Percentiles rank a stretch among this genome's conserved stretches.
Conservation (phyloP, 139 green algal genomes). For the Picochlorum sp. region DNA sequence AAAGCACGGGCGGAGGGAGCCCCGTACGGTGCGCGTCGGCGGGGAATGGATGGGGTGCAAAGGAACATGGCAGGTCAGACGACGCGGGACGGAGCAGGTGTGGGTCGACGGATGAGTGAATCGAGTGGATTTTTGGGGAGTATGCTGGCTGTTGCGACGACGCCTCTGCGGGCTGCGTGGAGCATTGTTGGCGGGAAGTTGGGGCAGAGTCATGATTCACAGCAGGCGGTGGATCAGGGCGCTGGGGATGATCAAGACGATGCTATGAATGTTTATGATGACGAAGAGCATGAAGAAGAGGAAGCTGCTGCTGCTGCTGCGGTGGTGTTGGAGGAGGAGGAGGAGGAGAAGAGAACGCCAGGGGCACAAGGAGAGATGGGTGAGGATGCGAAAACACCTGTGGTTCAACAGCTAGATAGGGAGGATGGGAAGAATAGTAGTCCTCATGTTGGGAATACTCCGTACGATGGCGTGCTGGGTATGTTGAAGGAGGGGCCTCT, state of each 20-base stretch:
- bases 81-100: no score
- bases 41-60: no score
- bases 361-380: no score
- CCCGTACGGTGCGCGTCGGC: no score
- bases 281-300: neutral
- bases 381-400: no score
- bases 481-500: conserved; percentile 20
- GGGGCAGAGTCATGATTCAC: neutral
- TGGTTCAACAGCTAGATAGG: no score
- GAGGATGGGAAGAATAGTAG: no score
- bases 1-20: no score
- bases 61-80: no score
- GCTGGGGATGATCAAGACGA: neutral
- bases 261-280: neutral
- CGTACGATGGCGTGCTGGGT: conserved; percentile 25
- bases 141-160: conserved; percentile 10
- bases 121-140: neutral
- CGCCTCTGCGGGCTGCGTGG: conserved; percentile 4
- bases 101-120: no score
- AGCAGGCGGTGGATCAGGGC: neutral
- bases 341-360: neutral
- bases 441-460: conserved; percentile 6
- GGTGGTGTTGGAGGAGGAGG: neutral
- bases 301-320: neutral
- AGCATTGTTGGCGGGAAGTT: neutral